Percentiles rank a stretch among this genome's conserved stretches.
Evolutionary conservation across 1,284 basidiomycete species (phyloP).

Genomic region (Mycena sp.): DNA sequence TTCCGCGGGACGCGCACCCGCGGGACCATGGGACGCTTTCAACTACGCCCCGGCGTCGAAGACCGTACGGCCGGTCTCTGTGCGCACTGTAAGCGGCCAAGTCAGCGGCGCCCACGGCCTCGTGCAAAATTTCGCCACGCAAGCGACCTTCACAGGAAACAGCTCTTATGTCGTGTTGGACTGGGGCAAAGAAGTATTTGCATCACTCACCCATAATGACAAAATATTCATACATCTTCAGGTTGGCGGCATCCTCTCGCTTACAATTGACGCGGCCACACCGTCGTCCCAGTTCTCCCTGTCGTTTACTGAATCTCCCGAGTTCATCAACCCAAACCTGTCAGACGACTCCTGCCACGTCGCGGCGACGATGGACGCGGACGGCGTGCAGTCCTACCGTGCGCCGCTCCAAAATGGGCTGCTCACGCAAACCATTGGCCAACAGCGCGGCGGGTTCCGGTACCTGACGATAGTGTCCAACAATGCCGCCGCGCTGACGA

Average conservation of each 20-base stretch:
- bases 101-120: constrained; percentile 46
- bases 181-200: constrained; percentile 57
- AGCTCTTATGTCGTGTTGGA: constrained; percentile 55
- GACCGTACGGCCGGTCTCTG: constrained; percentile 47
- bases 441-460: constrained; percentile 59
- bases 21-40: constrained; percentile 58
- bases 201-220: too few relatives aligned
- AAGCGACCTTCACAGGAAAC: constrained; percentile 47
- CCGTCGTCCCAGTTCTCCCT: constrained; percentile 49
- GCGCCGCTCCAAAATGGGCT: constrained; percentile 44
- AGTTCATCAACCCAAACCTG: constrained; percentile 53
- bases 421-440: constrained; percentile 53
- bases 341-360: constrained; percentile 56
- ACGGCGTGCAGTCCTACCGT: constrained; percentile 42
- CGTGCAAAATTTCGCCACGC: constrained; percentile 30
- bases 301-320: constrained; percentile 58
- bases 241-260: constrained; percentile 57
- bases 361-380: constrained; percentile 41
- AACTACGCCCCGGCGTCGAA: constrained; percentile 54
- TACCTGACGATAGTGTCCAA: constrained; percentile 58
- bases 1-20: constrained; percentile 41
- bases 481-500: constrained; percentile 45
- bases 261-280: constrained; percentile 46
- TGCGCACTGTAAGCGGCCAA: constrained; percentile 44
- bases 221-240: constrained; percentile 24